Conservation (phyloP, 78 protist species). For the Dictyostelium firmibasis region DNA sequence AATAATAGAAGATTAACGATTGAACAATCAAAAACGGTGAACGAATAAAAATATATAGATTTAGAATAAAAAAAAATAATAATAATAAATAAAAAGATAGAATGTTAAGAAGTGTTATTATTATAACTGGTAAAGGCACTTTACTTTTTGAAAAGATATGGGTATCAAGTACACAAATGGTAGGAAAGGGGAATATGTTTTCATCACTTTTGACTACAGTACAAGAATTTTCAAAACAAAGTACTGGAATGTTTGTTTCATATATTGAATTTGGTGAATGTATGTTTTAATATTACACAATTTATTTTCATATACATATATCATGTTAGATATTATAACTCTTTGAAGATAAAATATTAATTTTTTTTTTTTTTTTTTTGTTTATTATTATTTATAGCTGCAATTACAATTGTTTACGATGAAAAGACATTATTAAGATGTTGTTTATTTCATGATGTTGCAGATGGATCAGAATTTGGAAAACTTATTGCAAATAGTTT, state of each 20-base stretch:
- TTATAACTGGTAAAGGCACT: conserved; percentile 76
- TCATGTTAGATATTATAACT: no score
- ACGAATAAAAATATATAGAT: not conserved
- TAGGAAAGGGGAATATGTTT: conserved; percentile 69
- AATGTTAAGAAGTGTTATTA: conserved; percentile 68
- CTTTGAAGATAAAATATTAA: not conserved
- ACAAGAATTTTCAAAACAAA: conserved; percentile 73
- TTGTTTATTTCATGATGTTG: conserved; percentile 72
- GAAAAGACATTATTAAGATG: conserved; percentile 61
- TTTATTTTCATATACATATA: no score
- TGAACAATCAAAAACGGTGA: not conserved
- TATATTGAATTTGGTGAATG: conserved; percentile 73
- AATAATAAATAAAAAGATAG: not conserved
- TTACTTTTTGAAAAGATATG: conserved; percentile 67
- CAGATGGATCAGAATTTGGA: conserved; percentile 72
- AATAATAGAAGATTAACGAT: not conserved
- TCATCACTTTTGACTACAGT: conserved; percentile 73
- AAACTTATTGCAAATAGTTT: conserved; percentile 58
- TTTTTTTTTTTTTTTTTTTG: no score
- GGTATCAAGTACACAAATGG: conserved; percentile 67
- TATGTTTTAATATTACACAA: not conserved
- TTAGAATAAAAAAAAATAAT: not conserved
- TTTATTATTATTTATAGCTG: conserved; percentile 6
- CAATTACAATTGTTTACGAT: conserved; percentile 76
- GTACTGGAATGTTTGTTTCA: conserved; percentile 77